Conservation (phyloP, 768 basidiomycete species). For the Leccinum broughii region DNA sequence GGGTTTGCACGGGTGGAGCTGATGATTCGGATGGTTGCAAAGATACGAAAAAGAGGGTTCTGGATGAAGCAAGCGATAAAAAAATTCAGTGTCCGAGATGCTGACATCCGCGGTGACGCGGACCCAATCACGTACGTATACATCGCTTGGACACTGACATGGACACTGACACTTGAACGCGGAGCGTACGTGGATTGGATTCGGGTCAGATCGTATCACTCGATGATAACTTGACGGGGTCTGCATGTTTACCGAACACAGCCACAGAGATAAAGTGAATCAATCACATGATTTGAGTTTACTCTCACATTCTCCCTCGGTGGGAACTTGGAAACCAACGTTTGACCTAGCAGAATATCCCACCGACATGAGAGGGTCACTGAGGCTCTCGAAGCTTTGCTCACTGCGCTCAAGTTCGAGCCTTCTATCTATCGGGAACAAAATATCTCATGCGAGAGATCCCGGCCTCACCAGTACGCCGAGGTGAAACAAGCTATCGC, state of each 20-base stretch:
- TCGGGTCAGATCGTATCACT: not conserved
- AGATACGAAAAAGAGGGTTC: slow-evolving; percentile 23
- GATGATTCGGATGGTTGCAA: not conserved
- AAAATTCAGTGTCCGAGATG: slow-evolving; percentile 21
- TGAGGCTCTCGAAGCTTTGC: not conserved
- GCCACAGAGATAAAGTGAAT: too few species aligned
- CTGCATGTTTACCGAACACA: too few species aligned
- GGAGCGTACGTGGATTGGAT: not conserved
- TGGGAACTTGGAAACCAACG: slow-evolving; percentile 7
- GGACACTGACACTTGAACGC: not conserved
- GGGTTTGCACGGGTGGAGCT: slow-evolving; percentile 11
- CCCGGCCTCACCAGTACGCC: too few species aligned
- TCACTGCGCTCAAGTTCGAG: not conserved
- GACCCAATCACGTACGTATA: slow-evolving; percentile 13
- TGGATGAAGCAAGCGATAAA: slow-evolving; percentile 1
- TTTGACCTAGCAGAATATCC: slow-evolving; percentile 2
- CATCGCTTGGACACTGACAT: not conserved
- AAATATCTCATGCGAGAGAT: not conserved
- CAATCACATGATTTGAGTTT: too few species aligned
- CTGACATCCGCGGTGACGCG: slow-evolving; percentile 8
- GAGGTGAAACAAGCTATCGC: not conserved
- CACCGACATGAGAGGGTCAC: slow-evolving; percentile 1
- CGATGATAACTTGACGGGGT: not conserved
- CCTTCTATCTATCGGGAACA: not conserved
- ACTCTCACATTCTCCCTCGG: too few species aligned